Evolutionary conservation across 108 stramenopile genomes (phyloP).

Genomic region (Nitzschia putrida): DNA sequence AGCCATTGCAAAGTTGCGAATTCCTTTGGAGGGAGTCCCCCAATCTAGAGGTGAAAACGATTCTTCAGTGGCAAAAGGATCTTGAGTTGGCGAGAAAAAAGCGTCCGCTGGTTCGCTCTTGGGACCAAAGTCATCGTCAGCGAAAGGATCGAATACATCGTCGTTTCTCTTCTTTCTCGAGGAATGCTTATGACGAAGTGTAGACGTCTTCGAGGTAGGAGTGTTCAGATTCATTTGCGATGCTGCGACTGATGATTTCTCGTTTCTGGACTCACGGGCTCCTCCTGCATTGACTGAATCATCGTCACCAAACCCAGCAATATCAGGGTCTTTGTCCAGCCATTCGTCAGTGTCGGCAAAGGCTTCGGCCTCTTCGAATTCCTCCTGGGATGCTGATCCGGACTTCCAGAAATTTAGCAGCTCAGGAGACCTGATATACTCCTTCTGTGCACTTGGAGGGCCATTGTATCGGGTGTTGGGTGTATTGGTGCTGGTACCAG

Average conservation of each 20-base stretch:
- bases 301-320: slow-evolving; percentile 8
- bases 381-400: slow-evolving; percentile 22
- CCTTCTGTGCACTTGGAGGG: too few species aligned
- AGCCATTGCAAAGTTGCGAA: not conserved
- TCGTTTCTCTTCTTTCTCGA: slow-evolving; percentile 1
- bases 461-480: not conserved
- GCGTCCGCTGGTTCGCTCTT: slow-evolving; percentile 6
- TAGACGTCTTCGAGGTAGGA: not conserved
- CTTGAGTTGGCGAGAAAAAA: slow-evolving; percentile 23
- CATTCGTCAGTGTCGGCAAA: slow-evolving; percentile 25
- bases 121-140: slow-evolving; percentile 15
- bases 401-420: slow-evolving; percentile 16
- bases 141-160: slow-evolving; percentile 32
- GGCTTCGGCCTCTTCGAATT: slow-evolving; percentile 21
- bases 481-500: not conserved
- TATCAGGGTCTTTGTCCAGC: slow-evolving; percentile 29
- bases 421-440: not conserved
- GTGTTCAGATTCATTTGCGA: not conserved
- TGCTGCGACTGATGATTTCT: not conserved
- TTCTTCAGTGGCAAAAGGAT: slow-evolving; percentile 26
- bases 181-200: not conserved
- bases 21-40: slow-evolving; percentile 11
- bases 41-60: slow-evolving; percentile 33
- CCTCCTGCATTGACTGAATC: slow-evolving; percentile 1
- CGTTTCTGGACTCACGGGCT: not conserved